Conservation (phyloP, 179 eudicot species). For the Drosera spatulata region DNA sequence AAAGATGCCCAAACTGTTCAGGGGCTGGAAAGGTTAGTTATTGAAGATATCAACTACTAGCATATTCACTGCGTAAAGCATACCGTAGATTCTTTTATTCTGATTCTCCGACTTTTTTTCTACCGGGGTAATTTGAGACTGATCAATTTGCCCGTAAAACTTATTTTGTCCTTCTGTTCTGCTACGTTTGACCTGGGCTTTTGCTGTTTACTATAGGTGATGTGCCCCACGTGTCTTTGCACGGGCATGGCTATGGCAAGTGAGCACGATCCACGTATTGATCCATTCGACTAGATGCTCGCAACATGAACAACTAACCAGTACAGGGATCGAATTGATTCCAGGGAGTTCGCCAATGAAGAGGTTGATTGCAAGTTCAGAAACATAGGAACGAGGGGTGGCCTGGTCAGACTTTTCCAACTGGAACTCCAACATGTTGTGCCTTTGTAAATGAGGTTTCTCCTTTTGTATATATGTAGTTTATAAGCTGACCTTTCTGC, state of each 20-base stretch:
- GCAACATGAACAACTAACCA: too few species aligned
- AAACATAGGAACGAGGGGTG: too few species aligned
- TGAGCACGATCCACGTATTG: slow-evolving; percentile 90
- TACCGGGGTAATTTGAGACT: too few species aligned
- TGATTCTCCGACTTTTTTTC: background rate
- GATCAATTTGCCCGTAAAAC: too few species aligned
- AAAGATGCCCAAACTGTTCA: slow-evolving; percentile 84
- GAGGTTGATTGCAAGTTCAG: too few species aligned
- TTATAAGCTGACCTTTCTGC: too few species aligned
- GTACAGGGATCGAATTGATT: too few species aligned
- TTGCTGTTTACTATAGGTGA: slow-evolving; percentile 42
- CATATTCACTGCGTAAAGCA: background rate
- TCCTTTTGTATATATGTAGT: too few species aligned
- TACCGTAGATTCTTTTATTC: background rate
- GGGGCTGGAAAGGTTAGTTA: slow-evolving; percentile 81
- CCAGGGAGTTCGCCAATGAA: too few species aligned
- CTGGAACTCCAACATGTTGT: too few species aligned
- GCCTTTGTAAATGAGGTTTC: too few species aligned
- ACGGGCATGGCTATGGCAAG: slow-evolving; percentile 99
- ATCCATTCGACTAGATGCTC: slow-evolving; percentile 60
- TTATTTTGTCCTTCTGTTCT: background rate
- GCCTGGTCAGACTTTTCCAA: too few species aligned
- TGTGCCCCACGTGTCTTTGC: slow-evolving; percentile 99
- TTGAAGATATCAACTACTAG: background rate
- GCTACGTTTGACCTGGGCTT: background rate